Evolutionary conservation across 805 yeast species (phyloP).

Genomic region (Ogataea allantospora): DNA sequence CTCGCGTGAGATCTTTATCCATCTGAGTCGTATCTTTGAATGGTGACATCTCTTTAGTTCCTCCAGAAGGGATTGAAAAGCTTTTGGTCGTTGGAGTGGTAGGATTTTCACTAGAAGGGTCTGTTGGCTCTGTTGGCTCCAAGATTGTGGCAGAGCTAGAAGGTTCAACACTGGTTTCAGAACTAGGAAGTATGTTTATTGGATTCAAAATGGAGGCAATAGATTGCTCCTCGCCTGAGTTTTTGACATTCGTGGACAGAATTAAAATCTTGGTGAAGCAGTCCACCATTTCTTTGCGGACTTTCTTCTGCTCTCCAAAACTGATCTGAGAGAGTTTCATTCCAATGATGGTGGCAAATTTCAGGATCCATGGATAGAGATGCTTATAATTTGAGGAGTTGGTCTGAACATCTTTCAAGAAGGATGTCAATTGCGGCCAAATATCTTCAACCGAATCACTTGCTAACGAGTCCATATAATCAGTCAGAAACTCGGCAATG

Average conservation of each 20-base stretch:
- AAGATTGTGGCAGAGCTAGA: conserved; percentile 2
- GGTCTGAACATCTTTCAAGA: conserved; percentile 56
- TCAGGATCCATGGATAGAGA: conserved; percentile 53
- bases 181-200: conserved; percentile 21
- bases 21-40: conserved; percentile 6
- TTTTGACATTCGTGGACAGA: conserved; percentile 25
- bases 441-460: conserved; percentile 78
- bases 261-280: conserved; percentile 27
- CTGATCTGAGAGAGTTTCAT: conserved; percentile 56
- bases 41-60: conserved; percentile 14
- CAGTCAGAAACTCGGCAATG: conserved; percentile 52
- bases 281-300: conserved; percentile 49
- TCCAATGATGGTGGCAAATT: conserved; percentile 50
- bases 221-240: conserved; percentile 19
- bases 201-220: conserved; percentile 24
- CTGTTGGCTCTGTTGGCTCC: not conserved
- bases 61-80: conserved; percentile 5
- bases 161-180: conserved; percentile 9
- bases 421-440: conserved; percentile 57
- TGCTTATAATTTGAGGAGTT: conserved; percentile 47
- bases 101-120: not conserved
- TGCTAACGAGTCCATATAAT: conserved; percentile 65
- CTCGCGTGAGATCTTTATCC: conserved; percentile 34
- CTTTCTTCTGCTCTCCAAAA: conserved; percentile 59
- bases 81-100: conserved; percentile 2